Percentiles rank a stretch among this genome's conserved stretches.
phyloP scores from a whole-genome alignment of 1,284 basidiomycete genomes.

The Takashimella koratensis region DNA sequence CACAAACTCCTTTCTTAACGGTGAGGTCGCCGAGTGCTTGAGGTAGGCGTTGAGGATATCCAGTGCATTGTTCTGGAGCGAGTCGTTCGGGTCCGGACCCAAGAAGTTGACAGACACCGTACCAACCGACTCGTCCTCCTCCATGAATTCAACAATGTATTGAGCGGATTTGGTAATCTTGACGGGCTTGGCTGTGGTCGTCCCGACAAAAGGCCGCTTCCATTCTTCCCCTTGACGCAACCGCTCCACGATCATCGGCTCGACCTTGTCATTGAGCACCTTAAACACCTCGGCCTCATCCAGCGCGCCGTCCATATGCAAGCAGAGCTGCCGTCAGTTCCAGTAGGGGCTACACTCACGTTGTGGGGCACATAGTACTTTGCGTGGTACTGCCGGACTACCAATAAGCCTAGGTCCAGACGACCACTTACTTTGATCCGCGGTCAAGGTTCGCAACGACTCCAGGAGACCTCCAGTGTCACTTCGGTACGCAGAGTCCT shows the following conservation, averaged over 20 bases:
- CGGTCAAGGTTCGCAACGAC: constrained; percentile 76
- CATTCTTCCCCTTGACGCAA: constrained; percentile 59
- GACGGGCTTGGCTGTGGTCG: constrained; percentile 63
- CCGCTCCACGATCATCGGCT: constrained; percentile 64
- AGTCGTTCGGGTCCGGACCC: constrained; percentile 71
- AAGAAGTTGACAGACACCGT: constrained; percentile 78
- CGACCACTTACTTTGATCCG: constrained; percentile 73
- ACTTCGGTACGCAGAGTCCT: constrained; percentile 83
- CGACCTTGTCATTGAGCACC: constrained; percentile 74
- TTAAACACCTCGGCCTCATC: constrained; percentile 55
- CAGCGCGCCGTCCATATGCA: constrained; percentile 55
- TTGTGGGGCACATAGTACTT: constrained; percentile 96
- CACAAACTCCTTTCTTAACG: constrained; percentile 87
- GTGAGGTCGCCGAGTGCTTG: constrained; percentile 82
- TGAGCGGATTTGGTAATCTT: constrained; percentile 58
- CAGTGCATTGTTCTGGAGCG: constrained; percentile 75
- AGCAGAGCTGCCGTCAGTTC: constrained; percentile 44
- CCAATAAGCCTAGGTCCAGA: not conserved
- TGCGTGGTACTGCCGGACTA: constrained; percentile 85
- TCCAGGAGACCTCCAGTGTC: constrained; percentile 97
- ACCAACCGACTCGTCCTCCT: constrained; percentile 92
- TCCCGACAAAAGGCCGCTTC: constrained; percentile 94
- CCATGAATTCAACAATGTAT: constrained; percentile 83
- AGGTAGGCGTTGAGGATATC: constrained; percentile 85
- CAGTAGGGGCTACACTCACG: constrained; percentile 53